phyloP scores from a whole-genome alignment of 2,329 filamentous ascomycete species.

The Talaromyces sp. region DNA sequence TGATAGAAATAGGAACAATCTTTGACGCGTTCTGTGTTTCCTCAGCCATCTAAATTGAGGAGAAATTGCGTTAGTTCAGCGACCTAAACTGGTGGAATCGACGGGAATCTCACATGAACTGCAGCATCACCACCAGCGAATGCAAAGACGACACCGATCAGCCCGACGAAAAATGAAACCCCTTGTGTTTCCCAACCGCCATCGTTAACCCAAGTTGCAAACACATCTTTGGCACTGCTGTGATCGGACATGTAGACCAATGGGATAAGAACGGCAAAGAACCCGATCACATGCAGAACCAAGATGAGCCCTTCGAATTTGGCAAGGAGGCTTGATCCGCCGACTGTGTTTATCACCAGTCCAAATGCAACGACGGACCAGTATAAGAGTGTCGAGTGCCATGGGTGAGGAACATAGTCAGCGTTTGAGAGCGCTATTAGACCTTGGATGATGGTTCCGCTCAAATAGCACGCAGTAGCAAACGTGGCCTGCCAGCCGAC shows the following conservation, averaged over 20 bases:
- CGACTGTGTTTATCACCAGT: conserved; percentile 47
- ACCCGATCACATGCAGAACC: conserved; percentile 1
- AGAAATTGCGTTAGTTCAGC: not conserved
- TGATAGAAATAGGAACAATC: conserved; percentile 31
- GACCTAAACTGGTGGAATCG: no score
- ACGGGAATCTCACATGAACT: conserved; percentile 18
- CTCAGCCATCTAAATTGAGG: conserved; percentile 28
- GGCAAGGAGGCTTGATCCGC: not conserved
- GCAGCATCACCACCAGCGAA: conserved; percentile 21
- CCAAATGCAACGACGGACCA: conserved; percentile 44
- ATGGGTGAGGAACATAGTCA: conserved; percentile 18
- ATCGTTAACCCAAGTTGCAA: conserved; percentile 16
- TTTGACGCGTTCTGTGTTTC: conserved; percentile 32
- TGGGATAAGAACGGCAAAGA: conserved; percentile 8
- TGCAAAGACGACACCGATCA: conserved; percentile 16
- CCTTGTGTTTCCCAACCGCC: conserved; percentile 18
- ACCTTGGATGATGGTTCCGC: conserved; percentile 26
- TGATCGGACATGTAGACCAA: conserved; percentile 7
- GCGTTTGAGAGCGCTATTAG: conserved; percentile 15
- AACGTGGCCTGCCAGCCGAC: conserved; percentile 25
- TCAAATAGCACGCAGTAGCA: conserved; percentile 23
- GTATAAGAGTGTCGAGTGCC: conserved; percentile 44
- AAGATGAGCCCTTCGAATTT: conserved; percentile 6
- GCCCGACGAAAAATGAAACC: conserved; percentile 21
- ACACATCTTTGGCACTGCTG: conserved; percentile 16